Evolutionary conservation across 768 basidiomycete species (phyloP).

Genomic region (Tubosaeta sp.): DNA sequence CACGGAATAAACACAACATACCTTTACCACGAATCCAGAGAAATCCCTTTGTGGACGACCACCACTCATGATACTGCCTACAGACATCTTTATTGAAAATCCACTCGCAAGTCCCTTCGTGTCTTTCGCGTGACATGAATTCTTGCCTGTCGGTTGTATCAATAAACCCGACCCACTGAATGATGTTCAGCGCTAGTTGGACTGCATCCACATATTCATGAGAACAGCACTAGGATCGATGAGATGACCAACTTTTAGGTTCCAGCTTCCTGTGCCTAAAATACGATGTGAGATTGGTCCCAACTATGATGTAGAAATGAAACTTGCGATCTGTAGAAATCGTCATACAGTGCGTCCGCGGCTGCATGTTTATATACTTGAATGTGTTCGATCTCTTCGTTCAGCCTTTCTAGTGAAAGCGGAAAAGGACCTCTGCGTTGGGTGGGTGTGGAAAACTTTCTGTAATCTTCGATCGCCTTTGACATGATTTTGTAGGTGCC

Average conservation of each 20-base stretch:
- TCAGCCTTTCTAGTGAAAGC: conserved; percentile 19
- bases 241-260: conserved; percentile 18
- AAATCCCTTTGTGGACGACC: conserved; percentile 16
- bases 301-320: too few relatives aligned
- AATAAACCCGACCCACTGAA: conserved; percentile 23
- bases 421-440: conserved; percentile 19
- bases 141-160: conserved; percentile 23
- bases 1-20: not conserved
- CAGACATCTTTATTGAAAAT: conserved; percentile 18
- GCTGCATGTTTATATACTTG: conserved; percentile 16
- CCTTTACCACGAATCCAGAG: conserved; percentile 26
- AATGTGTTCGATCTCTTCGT: conserved; percentile 20
- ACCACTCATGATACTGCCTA: conserved; percentile 17
- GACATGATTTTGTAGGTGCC: conserved; percentile 15
- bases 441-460: conserved; percentile 7
- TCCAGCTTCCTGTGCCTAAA: conserved; percentile 17
- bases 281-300: not conserved
- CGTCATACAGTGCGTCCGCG: conserved; percentile 14
- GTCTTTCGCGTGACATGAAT: conserved; percentile 22
- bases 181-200: conserved; percentile 18
- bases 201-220: conserved; percentile 8
- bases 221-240: not conserved
- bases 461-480: conserved; percentile 19
- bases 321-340: conserved; percentile 21
- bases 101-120: conserved; percentile 24